These are phyloP conservation scores for Hypoxylon lenormandii DNA, from an alignment of 495 filamentous ascomycete species.

Conservation along the genomic window DNA sequence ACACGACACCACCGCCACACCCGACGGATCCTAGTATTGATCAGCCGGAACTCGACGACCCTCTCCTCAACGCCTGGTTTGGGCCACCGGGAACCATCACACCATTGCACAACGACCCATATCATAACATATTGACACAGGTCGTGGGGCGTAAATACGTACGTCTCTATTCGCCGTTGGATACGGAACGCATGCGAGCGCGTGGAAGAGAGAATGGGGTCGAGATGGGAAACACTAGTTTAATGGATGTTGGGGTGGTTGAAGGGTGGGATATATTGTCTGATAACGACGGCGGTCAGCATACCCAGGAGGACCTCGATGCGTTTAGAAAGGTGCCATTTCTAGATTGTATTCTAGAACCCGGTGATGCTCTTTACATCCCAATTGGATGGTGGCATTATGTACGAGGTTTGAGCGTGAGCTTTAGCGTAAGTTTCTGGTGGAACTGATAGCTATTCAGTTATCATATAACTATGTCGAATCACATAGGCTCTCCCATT, in stretches of 20 bases:
- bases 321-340: slow-evolving; percentile 71
- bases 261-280: slow-evolving; percentile 63
- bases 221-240: slow-evolving; percentile 92
- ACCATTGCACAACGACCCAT: slow-evolving; percentile 91
- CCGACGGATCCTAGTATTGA: slow-evolving; percentile 64
- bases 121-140: slow-evolving; percentile 91
- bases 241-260: slow-evolving; percentile 74
- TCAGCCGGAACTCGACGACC: slow-evolving; percentile 63
- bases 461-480: background rate
- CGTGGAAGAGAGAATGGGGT: slow-evolving; percentile 75
- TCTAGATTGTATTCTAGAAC: slow-evolving; percentile 80
- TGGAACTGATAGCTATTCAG: slow-evolving; percentile 71
- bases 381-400: slow-evolving; percentile 99
- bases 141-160: slow-evolving; percentile 93
- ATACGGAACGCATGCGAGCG: slow-evolving; percentile 72
- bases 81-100: slow-evolving; percentile 89
- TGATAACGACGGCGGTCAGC: slow-evolving; percentile 19
- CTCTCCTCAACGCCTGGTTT: slow-evolving; percentile 89
- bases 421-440: slow-evolving; percentile 98
- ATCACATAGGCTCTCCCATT: background rate
- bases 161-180: slow-evolving; percentile 78
- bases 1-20: slow-evolving; percentile 69
- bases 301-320: slow-evolving; percentile 44
- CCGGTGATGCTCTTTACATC: slow-evolving; percentile 89
- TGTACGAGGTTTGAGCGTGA: slow-evolving; percentile 83